Percentiles rank a stretch among this genome's conserved stretches.
Conservation (phyloP, 805 yeast species). For the Debaryomyces castellii region DNA sequence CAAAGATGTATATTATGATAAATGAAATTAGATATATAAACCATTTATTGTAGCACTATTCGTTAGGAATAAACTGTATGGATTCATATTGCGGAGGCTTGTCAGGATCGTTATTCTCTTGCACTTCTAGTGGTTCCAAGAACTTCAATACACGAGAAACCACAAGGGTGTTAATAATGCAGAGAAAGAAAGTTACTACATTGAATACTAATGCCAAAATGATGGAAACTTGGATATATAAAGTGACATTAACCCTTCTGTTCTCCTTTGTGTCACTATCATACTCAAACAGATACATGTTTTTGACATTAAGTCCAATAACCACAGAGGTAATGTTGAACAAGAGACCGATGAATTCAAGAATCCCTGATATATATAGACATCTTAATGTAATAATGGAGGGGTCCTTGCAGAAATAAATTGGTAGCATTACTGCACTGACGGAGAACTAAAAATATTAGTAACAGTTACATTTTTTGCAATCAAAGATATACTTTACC, state of each 20-base stretch:
- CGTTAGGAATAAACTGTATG: not conserved
- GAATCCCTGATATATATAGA: slow-evolving; percentile 14
- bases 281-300: slow-evolving; percentile 27
- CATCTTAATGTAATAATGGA: slow-evolving; percentile 15
- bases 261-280: slow-evolving; percentile 11
- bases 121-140: too few species aligned
- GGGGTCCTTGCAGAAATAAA: slow-evolving; percentile 18
- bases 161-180: slow-evolving; percentile 10
- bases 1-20: not conserved
- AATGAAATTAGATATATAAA: not conserved
- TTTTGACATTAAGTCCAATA: slow-evolving; percentile 17
- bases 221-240: slow-evolving; percentile 24
- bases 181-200: slow-evolving; percentile 10
- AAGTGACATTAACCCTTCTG: slow-evolving; percentile 25
- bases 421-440: slow-evolving; percentile 20
- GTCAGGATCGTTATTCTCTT: not conserved
- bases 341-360: slow-evolving; percentile 19
- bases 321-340: slow-evolving; percentile 16
- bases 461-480: not conserved
- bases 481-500: slow-evolving; percentile 14
- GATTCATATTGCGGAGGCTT: not conserved
- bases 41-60: not conserved
- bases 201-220: slow-evolving; percentile 16
- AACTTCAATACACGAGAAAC: slow-evolving; percentile 12
- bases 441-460: slow-evolving; percentile 13